phyloP scores from a whole-genome alignment of 331 rosid species.

The Cydonia oblonga region DNA sequence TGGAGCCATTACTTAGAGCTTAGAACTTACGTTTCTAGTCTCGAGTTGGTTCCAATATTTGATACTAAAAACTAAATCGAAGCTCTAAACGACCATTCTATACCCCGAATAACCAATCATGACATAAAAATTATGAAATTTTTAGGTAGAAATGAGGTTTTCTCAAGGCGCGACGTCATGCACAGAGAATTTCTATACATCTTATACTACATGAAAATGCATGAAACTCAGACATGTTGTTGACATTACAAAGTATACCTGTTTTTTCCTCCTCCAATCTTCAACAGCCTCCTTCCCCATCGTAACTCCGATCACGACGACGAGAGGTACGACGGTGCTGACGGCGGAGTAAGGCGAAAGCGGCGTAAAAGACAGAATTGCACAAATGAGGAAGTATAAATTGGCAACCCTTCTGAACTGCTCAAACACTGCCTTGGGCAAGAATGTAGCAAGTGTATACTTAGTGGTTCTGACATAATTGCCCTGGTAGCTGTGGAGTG shows the following conservation, averaged over 20 bases:
- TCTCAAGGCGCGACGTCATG: neutral
- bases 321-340: conserved; percentile 72
- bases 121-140: neutral
- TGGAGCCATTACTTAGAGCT: neutral
- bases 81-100: neutral
- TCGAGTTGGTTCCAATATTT: neutral
- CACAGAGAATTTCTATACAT: neutral
- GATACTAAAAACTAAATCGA: neutral
- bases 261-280: conserved; percentile 66
- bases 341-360: conserved; percentile 75
- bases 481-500: conserved; percentile 30
- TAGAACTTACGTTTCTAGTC: neutral
- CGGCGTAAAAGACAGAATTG: conserved; percentile 60
- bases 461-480: conserved; percentile 82
- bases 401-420: conserved; percentile 92
- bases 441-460: conserved; percentile 60
- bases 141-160: neutral
- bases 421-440: conserved; percentile 84
- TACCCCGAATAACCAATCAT: neutral
- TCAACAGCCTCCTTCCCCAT: conserved; percentile 79
- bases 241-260: conserved; percentile 35
- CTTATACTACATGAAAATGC: neutral
- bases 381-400: conserved; percentile 66
- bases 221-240: neutral
- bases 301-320: conserved; percentile 70